phyloP scores from a whole-genome alignment of 805 yeast genomes.

The Candida sanyiensis region DNA sequence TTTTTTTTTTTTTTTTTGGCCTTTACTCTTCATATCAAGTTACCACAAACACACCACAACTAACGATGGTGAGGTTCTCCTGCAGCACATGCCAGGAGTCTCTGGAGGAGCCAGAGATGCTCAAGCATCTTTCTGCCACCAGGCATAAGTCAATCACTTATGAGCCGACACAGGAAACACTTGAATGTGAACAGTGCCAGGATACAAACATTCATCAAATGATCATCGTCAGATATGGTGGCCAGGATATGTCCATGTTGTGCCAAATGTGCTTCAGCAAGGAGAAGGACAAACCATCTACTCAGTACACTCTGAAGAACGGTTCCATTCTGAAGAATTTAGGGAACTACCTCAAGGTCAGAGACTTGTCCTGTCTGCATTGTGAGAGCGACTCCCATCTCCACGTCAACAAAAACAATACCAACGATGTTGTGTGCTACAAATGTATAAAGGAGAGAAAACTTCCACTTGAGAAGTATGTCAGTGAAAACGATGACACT shows the following conservation, averaged over 20 bases:
- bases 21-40: not conserved
- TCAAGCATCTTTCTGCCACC: conserved; percentile 47
- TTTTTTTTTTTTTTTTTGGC: not conserved
- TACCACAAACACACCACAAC: not conserved
- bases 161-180: conserved; percentile 32
- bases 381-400: conserved; percentile 41
- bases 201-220: conserved; percentile 50
- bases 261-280: conserved; percentile 43
- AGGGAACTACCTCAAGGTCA: conserved; percentile 40
- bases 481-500: conserved; percentile 41
- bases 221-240: conserved; percentile 46
- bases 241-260: conserved; percentile 46
- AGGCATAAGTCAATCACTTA: conserved; percentile 45
- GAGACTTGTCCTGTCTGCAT: conserved; percentile 43
- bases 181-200: conserved; percentile 53
- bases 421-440: conserved; percentile 35
- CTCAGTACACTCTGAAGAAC: conserved; percentile 45
- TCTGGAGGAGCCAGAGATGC: conserved; percentile 35
- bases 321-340: conserved; percentile 50
- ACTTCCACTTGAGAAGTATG: conserved; percentile 19
- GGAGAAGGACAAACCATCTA: conserved; percentile 39
- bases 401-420: conserved; percentile 28
- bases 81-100: conserved; percentile 43
- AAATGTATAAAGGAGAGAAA: conserved; percentile 33
- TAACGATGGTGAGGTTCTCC: conserved; percentile 27